These are phyloP conservation scores for Pelargonium australe DNA, from an alignment of 441 rosid genomes.

Conservation along the genomic window DNA sequence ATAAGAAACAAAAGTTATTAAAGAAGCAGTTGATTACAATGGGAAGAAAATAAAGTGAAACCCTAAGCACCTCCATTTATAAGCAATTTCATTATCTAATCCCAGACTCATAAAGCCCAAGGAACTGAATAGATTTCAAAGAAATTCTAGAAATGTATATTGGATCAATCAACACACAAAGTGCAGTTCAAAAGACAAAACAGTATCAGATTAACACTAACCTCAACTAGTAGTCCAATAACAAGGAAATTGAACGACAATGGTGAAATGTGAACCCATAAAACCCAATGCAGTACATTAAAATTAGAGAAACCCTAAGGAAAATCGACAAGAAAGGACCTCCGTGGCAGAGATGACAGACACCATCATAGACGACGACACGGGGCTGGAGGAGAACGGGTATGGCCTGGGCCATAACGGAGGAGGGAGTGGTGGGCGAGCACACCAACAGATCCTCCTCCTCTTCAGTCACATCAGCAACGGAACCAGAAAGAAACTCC, in stretches of 20 bases:
- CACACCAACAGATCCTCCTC: constrained; percentile 30
- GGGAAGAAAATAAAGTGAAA: neutral
- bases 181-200: neutral
- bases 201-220: neutral
- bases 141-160: neutral
- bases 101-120: neutral
- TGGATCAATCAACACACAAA: neutral
- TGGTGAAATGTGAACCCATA: neutral
- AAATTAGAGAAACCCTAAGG: neutral
- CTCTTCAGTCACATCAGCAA: constrained; percentile 28
- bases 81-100: neutral
- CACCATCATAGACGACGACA: constrained; percentile 82
- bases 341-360: constrained; percentile 93
- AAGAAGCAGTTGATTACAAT: neutral
- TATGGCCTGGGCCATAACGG: constrained; percentile 24
- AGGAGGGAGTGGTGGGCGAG: constrained; percentile 28
- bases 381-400: constrained; percentile 74
- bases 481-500: constrained; percentile 24
- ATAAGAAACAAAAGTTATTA: neutral
- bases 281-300: neutral
- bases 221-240: no score
- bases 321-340: constrained; percentile 28
- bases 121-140: neutral
- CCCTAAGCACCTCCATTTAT: neutral
- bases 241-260: neutral